Conservation (phyloP, 176 grass and related monocot species). For the Paspalum notatum region DNA sequence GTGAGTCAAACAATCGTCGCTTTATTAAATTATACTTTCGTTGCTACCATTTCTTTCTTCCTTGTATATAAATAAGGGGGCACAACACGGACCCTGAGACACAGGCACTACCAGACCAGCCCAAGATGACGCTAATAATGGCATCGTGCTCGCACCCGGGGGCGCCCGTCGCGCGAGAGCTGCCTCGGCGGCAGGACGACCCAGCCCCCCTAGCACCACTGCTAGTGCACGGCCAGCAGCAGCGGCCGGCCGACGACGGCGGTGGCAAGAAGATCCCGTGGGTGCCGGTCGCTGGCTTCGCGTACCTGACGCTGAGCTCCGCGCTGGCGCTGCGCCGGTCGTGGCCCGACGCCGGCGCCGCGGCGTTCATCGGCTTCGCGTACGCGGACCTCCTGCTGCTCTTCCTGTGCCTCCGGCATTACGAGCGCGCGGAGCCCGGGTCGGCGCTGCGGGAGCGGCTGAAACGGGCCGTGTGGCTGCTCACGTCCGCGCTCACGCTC, state of each 20-base stretch:
- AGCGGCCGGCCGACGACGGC: background rate
- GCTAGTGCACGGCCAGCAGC: background rate
- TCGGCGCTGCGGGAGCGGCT: background rate
- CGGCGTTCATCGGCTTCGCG: constrained; percentile 3
- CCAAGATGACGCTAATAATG: too few relatives aligned
- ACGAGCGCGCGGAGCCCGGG: constrained; percentile 1
- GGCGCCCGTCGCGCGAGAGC: background rate
- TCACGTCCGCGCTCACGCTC: background rate
- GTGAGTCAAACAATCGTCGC: too few relatives aligned
- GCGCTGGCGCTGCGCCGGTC: constrained; percentile 34
- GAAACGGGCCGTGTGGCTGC: background rate
- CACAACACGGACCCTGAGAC: too few relatives aligned
- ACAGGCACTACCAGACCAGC: too few relatives aligned
- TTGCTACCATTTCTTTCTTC: too few relatives aligned
- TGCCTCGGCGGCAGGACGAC: too few relatives aligned
- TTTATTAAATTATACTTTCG: too few relatives aligned
- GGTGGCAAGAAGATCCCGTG: background rate
- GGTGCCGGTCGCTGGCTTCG: background rate
- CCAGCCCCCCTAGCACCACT: too few relatives aligned
- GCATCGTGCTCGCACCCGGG: too few relatives aligned
- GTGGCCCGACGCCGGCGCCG: background rate
- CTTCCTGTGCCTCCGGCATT: constrained; percentile 19
- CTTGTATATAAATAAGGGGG: too few relatives aligned
- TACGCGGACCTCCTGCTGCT: constrained; percentile 31
- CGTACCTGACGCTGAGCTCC: constrained; percentile 32